Base-by-base conservation (phyloP, 1,284 basidiomycete genomes). In the Marasmius oreades region DNA sequence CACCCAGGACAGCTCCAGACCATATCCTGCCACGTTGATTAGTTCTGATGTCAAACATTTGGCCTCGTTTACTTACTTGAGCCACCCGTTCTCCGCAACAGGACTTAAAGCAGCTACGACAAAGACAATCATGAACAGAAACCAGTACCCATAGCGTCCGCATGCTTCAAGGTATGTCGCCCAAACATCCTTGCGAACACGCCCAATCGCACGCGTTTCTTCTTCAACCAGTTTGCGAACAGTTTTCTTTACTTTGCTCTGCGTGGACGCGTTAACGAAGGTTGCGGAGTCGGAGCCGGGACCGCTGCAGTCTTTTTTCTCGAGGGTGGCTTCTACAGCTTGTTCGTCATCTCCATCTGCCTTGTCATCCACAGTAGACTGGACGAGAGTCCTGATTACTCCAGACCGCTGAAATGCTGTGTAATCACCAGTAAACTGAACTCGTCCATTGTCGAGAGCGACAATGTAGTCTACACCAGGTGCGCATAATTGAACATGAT, bases 211-310 rank as follows among this genome's bases (percentile, higher is more conserved):
- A 6, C 93, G 81, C 61, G 86, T 86, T 71, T 97, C 95, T 65
- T 97, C 95, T 67, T 96, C 93, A 33, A 97, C 78, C 20, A 97
- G 78, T 71, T 95, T 96, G 51, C 92, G 77, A 0, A 91, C 88
- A 0, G 81, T 69, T 68, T 91, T 92, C 69, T 82, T 86, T 59
- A 82, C 81, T 5, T 69, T 64, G 61, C 80, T 82, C 20, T 66
- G 65, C 8, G 65, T 43, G 67, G 62, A 11, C n/a, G n/a, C n/a
- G n/a, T 70, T 66, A 2, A 73, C 60, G 23, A 72, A 63, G 39
- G 55, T 66, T 22, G 73, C 71, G 22, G 75, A 73, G 11, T 80
- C 79, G 0, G 81, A 81, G 60, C 74, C 79, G 0, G 77, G 74
- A 61, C 86, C 80, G 1, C 82, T 84, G 51, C 69, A 64, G 1